Conservation (phyloP, 306 rosid species). For the Trifolium fragiferum region DNA sequence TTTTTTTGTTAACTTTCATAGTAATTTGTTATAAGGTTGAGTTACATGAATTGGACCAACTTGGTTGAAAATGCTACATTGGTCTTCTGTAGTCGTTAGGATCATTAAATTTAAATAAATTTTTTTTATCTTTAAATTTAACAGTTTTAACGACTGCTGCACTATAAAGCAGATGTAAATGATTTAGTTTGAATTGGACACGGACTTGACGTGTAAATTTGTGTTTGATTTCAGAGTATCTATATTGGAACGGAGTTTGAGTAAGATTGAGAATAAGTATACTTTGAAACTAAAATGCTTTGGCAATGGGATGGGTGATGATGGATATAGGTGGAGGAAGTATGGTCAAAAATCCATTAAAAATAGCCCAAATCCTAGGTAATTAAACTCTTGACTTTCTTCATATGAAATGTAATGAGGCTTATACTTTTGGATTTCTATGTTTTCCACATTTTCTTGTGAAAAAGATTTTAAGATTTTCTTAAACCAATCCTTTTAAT, state of each 20-base stretch:
- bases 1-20: neutral
- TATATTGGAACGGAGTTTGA: conserved; percentile 60
- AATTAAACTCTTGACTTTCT: conserved; percentile 49
- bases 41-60: neutral
- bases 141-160: neutral
- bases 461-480: neutral
- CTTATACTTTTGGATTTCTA: neutral
- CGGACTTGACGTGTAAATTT: neutral
- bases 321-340: conserved; percentile 95
- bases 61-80: too few relatives aligned
- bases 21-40: too few relatives aligned
- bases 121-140: too few relatives aligned
- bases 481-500: neutral
- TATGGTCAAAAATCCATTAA: conserved; percentile 92
- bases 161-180: too few relatives aligned
- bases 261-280: conserved; percentile 81
- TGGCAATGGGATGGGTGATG: conserved; percentile 80
- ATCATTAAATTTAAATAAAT: too few relatives aligned
- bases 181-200: too few relatives aligned
- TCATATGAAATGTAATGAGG: too few relatives aligned
- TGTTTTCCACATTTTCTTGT: neutral
- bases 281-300: conserved; percentile 77
- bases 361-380: conserved; percentile 95
- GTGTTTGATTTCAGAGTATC: conserved; percentile 57
- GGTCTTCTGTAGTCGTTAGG: too few relatives aligned